These are phyloP conservation scores for Phtheirospermum japonicum DNA, from an alignment of 257 asterid species.

Conservation along the genomic window DNA sequence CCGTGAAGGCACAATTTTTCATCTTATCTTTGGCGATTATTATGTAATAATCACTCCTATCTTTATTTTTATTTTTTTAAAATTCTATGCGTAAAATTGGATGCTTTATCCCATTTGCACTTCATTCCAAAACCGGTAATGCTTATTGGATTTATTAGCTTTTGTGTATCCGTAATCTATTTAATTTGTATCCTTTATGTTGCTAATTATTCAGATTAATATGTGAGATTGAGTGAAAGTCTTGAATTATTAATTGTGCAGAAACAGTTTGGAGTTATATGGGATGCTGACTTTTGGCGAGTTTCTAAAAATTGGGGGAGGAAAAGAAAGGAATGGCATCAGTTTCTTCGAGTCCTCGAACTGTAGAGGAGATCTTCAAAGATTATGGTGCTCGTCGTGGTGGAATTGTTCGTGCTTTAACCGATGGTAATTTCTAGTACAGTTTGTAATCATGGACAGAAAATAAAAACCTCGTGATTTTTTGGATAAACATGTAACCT, in stretches of 20 bases:
- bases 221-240: too few species aligned
- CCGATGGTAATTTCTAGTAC: conserved; percentile 43
- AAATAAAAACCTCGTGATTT: not conserved
- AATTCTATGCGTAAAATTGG: conserved; percentile 88
- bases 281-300: too few species aligned
- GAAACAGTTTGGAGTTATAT: too few species aligned
- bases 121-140: conserved; percentile 95
- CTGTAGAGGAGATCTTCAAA: too few species aligned
- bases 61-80: too few species aligned
- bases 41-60: too few species aligned
- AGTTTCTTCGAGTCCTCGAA: conserved; percentile 49
- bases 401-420: conserved; percentile 74
- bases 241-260: too few species aligned
- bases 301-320: too few species aligned
- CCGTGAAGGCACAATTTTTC: too few species aligned
- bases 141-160: conserved; percentile 17
- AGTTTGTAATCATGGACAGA: not conserved
- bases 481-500: not conserved
- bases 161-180: not conserved
- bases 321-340: conserved; percentile 64
- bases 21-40: too few species aligned
- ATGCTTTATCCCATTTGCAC: conserved; percentile 97
- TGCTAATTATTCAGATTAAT: too few species aligned
- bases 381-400: conserved; percentile 72
- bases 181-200: too few species aligned